A percentile compares a stretch with the other conserved stretches of the same genome.
Conservation (phyloP, 73 alveolate species). For the Effrenium voratum region DNA sequence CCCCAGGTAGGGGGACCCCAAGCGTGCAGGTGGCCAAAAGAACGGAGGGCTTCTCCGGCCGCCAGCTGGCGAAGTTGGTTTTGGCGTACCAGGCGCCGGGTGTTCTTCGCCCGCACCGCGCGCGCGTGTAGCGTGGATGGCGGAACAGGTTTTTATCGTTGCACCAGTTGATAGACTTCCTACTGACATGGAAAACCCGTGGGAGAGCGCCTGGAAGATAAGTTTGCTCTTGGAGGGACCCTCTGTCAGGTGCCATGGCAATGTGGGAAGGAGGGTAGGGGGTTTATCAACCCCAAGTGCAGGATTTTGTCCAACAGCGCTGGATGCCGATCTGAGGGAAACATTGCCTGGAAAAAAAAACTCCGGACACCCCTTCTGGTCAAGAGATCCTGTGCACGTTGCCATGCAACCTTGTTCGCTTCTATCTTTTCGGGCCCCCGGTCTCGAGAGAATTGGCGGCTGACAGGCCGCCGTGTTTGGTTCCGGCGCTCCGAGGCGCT, state of each 20-base stretch:
- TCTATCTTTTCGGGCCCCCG: neutral
- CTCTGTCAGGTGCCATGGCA: no score
- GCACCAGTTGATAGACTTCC: neutral
- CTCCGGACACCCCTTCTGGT: no score
- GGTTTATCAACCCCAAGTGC: no score
- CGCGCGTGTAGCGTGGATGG: neutral
- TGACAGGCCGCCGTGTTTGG: conserved; percentile 86
- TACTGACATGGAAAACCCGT: no score
- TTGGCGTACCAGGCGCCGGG: conserved; percentile 96
- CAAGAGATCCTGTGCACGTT: neutral
- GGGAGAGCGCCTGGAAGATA: no score
- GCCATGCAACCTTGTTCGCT: neutral
- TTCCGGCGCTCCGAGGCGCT: conserved; percentile 52
- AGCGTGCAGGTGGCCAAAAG: conserved; percentile 95
- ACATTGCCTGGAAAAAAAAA: no score
- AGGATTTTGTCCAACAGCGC: no score
- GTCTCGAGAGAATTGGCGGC: neutral
- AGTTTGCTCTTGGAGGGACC: no score
- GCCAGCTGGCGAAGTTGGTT: conserved; percentile 97
- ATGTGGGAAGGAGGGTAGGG: no score
- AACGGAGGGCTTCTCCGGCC: conserved; percentile 98
- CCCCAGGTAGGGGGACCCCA: no score
- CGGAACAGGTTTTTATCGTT: neutral
- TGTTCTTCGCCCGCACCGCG: neutral
- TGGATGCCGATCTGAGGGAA: no score